phyloP scores from a whole-genome alignment of 139 green algal genomes.

The Chlamydomonas incerta region DNA sequence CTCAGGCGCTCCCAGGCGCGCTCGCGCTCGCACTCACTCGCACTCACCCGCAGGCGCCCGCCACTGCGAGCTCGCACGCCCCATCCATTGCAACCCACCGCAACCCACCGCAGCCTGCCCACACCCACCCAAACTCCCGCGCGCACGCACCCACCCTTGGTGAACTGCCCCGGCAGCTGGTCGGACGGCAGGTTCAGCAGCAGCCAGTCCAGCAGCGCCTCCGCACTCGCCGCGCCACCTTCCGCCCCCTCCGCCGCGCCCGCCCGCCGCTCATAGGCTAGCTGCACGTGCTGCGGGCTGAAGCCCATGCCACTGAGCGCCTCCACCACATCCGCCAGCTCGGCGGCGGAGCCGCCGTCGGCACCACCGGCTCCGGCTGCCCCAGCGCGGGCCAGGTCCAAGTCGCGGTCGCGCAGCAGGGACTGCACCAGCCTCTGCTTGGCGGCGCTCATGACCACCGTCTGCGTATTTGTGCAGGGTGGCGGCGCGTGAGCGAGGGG shows the following conservation, averaged over 20 bases:
- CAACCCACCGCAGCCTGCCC: too few relatives aligned
- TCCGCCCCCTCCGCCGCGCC: background rate
- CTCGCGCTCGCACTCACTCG: too few relatives aligned
- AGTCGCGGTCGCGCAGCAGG: conserved; percentile 46
- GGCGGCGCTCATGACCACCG: conserved; percentile 59
- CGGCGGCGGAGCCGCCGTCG: background rate
- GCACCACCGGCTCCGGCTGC: background rate
- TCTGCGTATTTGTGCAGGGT: background rate
- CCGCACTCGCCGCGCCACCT: conserved; percentile 18
- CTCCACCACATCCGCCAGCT: background rate
- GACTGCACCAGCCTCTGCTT: conserved; percentile 60
- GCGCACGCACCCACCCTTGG: conserved; percentile 48
- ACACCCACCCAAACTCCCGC: too few relatives aligned
- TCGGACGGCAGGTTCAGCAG: conserved; percentile 73
- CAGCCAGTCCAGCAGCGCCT: conserved; percentile 81
- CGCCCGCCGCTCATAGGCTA: conserved; percentile 3
- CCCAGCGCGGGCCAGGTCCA: background rate
- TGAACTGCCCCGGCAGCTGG: conserved; percentile 73
- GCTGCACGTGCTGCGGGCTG: conserved; percentile 36
- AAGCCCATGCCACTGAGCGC: conserved; percentile 69
- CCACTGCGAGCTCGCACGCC: too few relatives aligned
- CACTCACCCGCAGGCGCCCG: too few relatives aligned
- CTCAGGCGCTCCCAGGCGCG: too few relatives aligned
- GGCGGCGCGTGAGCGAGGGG: too few relatives aligned
- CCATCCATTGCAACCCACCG: too few relatives aligned